phyloP scores from a whole-genome alignment of 73 alveolate species.

The Paramecium bursaria region DNA sequence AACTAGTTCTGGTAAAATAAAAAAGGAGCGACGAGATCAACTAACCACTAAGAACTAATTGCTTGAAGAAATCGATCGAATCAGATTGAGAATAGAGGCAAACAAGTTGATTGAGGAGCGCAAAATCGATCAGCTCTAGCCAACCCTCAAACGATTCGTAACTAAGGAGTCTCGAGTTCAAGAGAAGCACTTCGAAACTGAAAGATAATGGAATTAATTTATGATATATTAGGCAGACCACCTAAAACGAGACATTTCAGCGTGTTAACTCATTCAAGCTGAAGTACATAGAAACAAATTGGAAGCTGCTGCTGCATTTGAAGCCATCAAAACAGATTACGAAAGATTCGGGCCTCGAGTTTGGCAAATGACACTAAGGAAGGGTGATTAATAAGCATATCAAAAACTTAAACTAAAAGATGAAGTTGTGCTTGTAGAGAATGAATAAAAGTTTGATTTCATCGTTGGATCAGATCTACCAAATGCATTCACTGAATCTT shows the following conservation, averaged over 20 bases:
- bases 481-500: conserved; percentile 50
- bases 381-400: conserved; percentile 1
- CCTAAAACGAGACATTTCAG: conserved; percentile 22
- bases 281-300: conserved; percentile 44
- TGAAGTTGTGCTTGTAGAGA: conserved; percentile 15
- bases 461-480: conserved; percentile 60
- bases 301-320: conserved; percentile 62
- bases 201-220: conserved; percentile 38
- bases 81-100: conserved; percentile 13
- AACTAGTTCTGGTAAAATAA: conserved; percentile 40
- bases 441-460: conserved; percentile 21
- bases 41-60: conserved; percentile 37
- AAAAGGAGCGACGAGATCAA: conserved; percentile 13
- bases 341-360: conserved; percentile 62
- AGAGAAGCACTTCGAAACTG: conserved; percentile 8
- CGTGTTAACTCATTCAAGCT: conserved; percentile 37
- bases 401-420: conserved; percentile 1
- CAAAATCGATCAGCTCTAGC: not conserved
- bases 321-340: conserved; percentile 48
- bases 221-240: not conserved
- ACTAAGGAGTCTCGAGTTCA: conserved; percentile 16
- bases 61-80: conserved; percentile 28
- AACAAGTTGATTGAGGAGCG: not conserved
- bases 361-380: conserved; percentile 58
- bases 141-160: not conserved